Evolutionary conservation across 352 stramenopile genomes (phyloP).

Genomic region (Phytopythium oedochilum): DNA sequence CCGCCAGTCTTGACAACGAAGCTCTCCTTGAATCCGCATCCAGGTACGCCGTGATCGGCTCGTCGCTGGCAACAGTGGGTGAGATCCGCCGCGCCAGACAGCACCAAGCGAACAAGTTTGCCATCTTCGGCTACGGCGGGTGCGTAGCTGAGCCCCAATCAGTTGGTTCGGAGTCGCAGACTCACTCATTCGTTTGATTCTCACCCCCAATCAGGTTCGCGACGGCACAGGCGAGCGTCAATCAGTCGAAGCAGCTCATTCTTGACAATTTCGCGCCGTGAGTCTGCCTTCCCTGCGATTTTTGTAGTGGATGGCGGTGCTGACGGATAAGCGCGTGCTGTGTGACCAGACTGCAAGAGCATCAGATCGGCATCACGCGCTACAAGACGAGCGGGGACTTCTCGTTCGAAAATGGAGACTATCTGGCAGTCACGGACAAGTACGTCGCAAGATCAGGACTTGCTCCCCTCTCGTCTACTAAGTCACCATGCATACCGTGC

Average conservation of each 20-base stretch:
- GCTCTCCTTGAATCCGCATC: neutral
- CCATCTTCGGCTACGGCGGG: conserved; percentile 63
- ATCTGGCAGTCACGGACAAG: conserved; percentile 75
- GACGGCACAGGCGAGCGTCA: conserved; percentile 6
- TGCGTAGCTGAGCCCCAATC: conserved; percentile 13
- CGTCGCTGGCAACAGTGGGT: conserved; percentile 34
- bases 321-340: neutral
- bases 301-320: neutral
- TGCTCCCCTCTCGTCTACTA: neutral
- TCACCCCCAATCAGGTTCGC: conserved; percentile 8
- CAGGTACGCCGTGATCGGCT: conserved; percentile 49
- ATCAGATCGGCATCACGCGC: conserved; percentile 11
- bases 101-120: conserved; percentile 42
- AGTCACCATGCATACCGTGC: neutral
- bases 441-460: conserved; percentile 14
- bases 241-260: neutral
- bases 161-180: too few relatives aligned
- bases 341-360: conserved; percentile 18
- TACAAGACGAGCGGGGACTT: conserved; percentile 82
- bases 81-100: conserved; percentile 52
- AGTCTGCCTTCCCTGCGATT: neutral
- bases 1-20: neutral
- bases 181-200: neutral
- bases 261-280: neutral
- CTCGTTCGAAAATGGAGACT: conserved; percentile 34